These are phyloP conservation scores for Basidiobolus meristosporus DNA, from an alignment of 371 early-diverging fungal genomes.

Conservation along the genomic window DNA sequence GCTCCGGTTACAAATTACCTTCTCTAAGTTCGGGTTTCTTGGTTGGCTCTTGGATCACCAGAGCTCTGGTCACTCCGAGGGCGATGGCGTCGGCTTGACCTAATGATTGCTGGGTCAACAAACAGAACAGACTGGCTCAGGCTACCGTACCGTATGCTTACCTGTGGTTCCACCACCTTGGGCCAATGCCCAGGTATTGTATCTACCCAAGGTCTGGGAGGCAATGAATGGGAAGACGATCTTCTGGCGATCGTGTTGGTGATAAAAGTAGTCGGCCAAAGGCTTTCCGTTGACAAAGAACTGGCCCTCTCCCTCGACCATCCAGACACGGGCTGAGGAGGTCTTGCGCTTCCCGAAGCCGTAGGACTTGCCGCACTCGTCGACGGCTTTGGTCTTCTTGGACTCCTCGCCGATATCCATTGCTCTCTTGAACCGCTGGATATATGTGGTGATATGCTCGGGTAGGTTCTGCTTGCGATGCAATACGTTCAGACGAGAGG, in stretches of 20 bases:
- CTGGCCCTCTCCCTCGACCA: constrained; percentile 60
- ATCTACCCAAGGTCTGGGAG: constrained; percentile 40
- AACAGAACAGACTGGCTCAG: not conserved
- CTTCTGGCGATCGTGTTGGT: constrained; percentile 37
- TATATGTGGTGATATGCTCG: not conserved
- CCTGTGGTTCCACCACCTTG: constrained; percentile 73
- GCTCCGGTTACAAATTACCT: no score
- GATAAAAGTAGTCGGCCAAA: constrained; percentile 53
- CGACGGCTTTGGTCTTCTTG: constrained; percentile 21
- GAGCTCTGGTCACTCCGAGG: constrained; percentile 61
- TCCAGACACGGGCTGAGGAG: constrained; percentile 55
- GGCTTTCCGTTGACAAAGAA: constrained; percentile 70
- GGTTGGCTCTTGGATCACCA: constrained; percentile 46
- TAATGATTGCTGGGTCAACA: constrained; percentile 3
- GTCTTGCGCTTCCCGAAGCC: constrained; percentile 76
- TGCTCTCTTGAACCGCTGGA: constrained; percentile 13
- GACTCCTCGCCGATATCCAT: constrained; percentile 9
- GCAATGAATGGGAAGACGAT: constrained; percentile 58
- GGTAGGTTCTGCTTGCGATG: not conserved
- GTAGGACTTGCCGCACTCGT: constrained; percentile 59
- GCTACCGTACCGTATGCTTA: constrained; percentile 5
- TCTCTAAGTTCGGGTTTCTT: constrained; percentile 33
- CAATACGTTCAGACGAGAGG: constrained; percentile 19
- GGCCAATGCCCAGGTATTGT: constrained; percentile 77
- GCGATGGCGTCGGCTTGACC: constrained; percentile 81